Percentiles rank a stretch among this genome's conserved stretches.
Conservation (phyloP, 176 grass and related monocot species). For the Rhynchospora breviuscula region DNA sequence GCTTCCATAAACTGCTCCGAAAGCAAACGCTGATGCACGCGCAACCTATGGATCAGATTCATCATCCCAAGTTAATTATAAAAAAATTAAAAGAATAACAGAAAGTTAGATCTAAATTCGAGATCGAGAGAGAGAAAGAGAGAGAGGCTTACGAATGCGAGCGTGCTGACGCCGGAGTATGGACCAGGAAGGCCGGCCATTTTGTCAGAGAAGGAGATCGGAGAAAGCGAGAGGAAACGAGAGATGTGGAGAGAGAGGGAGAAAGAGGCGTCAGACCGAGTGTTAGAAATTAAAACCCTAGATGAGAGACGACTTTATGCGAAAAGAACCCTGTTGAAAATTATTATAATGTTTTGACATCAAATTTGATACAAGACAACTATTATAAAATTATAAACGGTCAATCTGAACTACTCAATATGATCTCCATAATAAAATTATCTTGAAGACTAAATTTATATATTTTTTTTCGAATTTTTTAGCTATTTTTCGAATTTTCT, state of each 20-base stretch:
- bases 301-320: neutral
- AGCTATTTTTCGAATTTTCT: too few relatives aligned
- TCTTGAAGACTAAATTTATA: too few relatives aligned
- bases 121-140: neutral
- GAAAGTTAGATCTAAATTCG: neutral
- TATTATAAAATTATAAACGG: too few relatives aligned
- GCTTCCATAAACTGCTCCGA: constrained; percentile 75
- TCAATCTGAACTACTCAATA: too few relatives aligned
- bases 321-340: neutral
- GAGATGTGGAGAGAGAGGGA: neutral
- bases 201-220: neutral
- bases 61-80: constrained; percentile 26
- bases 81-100: neutral
- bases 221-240: neutral
- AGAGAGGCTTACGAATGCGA: constrained; percentile 50
- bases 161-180: constrained; percentile 87
- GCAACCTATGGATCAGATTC: constrained; percentile 47
- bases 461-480: too few relatives aligned
- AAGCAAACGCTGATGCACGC: constrained; percentile 50
- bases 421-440: too few relatives aligned
- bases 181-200: constrained; percentile 75
- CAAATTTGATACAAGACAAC: too few relatives aligned
- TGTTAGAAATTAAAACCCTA: constrained; percentile 19
- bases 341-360: neutral
- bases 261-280: neutral